Base-by-base conservation (phyloP, 1,284 basidiomycete genomes). In the Fomes fomentarius region DNA sequence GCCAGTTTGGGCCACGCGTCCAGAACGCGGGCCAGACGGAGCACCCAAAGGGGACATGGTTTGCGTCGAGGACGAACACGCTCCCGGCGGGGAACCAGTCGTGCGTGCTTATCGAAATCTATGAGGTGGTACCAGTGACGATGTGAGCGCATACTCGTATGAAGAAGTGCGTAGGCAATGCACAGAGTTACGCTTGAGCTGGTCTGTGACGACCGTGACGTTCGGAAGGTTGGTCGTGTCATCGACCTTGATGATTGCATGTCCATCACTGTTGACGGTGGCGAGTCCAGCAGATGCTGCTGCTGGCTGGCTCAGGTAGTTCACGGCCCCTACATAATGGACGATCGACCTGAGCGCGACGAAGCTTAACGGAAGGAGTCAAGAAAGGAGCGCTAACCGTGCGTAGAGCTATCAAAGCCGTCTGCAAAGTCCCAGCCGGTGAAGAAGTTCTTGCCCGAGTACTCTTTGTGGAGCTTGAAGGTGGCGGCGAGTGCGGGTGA, bases 171-270 rank as follows among this genome's bases (percentile, higher is more conserved):
- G n/a, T n/a, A n/a, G n/a, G n/a, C n/a, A n/a, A n/a, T 85, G 78
- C 17, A 91, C 82, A 1, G 85, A 82, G 61, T 89, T 82, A 41
- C 89, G 79, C 67, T 91, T 91, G 33, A 85, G 65, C 57, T 84
- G 82, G 64, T 75, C 85, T 0, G 71, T 59, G 19, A n/a, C n/a
- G n/a, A n/a, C n/a, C n/a, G n/a, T n/a, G n/a, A n/a, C n/a, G n/a
- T 47, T 37, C 4, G 45, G 45, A n/a, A 47, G 33, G 25, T 47
- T 37, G 8, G 45, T 74, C 22, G 79, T 81, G 63, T 89, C 87
- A 69, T 89, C 87, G n/a, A 89, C 83, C 63, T 79, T 79, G 64
- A 91, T 83, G 61, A 88, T 79, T 8, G 77, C 80, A 56, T 80
- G 76, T 12, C 81, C 76, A 2, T 73, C 73, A 51, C 47, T 56